A percentile compares a stretch with the other conserved stretches of the same genome.
These are phyloP conservation scores for Angophora floribunda DNA, from an alignment of 345 rosid genomes.

Conservation along the genomic window DNA sequence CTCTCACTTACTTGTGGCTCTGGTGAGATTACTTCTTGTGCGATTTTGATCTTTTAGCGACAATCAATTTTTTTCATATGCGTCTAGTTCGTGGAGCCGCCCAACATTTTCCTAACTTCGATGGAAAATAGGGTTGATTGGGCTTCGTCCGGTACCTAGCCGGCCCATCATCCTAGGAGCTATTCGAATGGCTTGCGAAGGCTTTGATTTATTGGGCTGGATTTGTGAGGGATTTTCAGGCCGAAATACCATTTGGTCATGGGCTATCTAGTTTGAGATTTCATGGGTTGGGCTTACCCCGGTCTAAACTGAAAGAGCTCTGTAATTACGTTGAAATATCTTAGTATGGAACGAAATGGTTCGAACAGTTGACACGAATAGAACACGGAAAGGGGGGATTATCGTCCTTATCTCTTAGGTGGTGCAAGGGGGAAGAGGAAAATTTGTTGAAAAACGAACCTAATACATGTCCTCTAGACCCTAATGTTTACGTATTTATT, in stretches of 20 bases:
- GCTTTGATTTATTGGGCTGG: not conserved
- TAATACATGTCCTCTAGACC: not conserved
- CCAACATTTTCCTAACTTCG: not conserved
- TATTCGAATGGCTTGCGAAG: not conserved
- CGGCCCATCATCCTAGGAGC: not conserved
- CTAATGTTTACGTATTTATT: not conserved
- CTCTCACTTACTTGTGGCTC: not conserved
- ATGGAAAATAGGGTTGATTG: not conserved
- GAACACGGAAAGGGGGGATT: not conserved
- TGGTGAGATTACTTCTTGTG: not conserved
- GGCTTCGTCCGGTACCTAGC: not conserved
- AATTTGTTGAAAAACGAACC: not conserved
- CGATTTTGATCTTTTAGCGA: not conserved
- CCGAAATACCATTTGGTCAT: not conserved
- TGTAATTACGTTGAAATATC: not conserved
- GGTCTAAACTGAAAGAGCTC: not conserved
- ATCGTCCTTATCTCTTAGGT: not conserved
- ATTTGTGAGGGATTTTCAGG: not conserved
- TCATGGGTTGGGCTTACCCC: not conserved
- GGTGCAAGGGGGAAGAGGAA: not conserved
- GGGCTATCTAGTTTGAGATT: not conserved
- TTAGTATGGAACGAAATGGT: rapidly evolving
- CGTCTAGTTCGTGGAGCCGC: not conserved
- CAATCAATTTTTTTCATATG: not conserved
- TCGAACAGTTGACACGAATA: not conserved